phyloP scores from a whole-genome alignment of 1,284 basidiomycete genomes.

The Fomitopsis palustris region DNA sequence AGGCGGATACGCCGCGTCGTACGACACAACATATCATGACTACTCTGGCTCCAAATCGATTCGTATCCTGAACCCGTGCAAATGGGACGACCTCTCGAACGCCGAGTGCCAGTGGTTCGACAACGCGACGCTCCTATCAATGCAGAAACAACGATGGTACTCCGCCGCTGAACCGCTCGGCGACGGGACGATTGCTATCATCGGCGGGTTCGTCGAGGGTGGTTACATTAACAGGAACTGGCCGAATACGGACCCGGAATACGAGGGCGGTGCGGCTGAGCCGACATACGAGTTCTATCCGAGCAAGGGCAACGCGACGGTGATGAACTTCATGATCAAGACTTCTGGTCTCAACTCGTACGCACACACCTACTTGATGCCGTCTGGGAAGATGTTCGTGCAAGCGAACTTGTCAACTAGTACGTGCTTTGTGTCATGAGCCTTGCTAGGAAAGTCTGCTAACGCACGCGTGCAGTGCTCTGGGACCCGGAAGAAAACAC shows the following conservation, averaged over 20 bases:
- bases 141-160: constrained; percentile 85
- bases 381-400: constrained; percentile 80
- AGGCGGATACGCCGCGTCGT: constrained; percentile 43
- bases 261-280: constrained; percentile 64
- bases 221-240: constrained; percentile 86
- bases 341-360: constrained; percentile 92
- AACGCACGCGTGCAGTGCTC: constrained; percentile 39
- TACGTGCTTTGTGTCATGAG: constrained; percentile 36
- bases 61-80: constrained; percentile 76
- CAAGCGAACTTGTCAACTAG: constrained; percentile 83
- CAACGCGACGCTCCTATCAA: constrained; percentile 59
- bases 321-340: constrained; percentile 75
- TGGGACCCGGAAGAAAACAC: constrained; percentile 58
- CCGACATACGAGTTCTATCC: constrained; percentile 84
- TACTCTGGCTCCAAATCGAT: constrained; percentile 66
- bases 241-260: constrained; percentile 62
- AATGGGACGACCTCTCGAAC: constrained; percentile 44
- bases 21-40: constrained; percentile 60
- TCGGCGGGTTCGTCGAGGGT: constrained; percentile 82
- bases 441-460: background rate
- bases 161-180: constrained; percentile 78
- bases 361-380: constrained; percentile 81
- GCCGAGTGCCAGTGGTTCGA: constrained; percentile 77
- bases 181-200: constrained; percentile 66
- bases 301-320: constrained; percentile 48